These are phyloP conservation scores for Fusarium cicatricum DNA, from an alignment of 2,329 filamentous ascomycete species.

Conservation along the genomic window DNA sequence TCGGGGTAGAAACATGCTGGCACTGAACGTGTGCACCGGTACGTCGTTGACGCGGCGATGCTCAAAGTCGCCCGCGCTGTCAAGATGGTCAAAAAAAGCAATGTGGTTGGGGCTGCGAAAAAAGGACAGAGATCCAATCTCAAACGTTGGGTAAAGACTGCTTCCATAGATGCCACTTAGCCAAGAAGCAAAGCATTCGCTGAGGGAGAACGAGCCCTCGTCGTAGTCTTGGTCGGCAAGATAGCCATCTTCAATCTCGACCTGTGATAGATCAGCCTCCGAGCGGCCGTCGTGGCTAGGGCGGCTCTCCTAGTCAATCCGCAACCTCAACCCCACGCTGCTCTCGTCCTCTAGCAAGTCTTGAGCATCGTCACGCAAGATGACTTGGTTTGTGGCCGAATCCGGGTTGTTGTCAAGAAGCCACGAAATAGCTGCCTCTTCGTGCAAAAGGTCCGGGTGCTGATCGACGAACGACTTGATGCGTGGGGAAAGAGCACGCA, in stretches of 20 bases:
- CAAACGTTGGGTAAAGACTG: constrained; percentile 62
- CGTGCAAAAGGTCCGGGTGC: constrained; percentile 54
- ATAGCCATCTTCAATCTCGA: constrained; percentile 12
- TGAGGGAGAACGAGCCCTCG: constrained; percentile 32
- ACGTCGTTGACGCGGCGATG: constrained; percentile 58
- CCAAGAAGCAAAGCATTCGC: constrained; percentile 45
- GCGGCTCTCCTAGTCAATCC: constrained; percentile 35
- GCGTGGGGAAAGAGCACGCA: constrained; percentile 55
- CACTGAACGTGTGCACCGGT: constrained; percentile 62
- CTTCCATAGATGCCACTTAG: constrained; percentile 55
- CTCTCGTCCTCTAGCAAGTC: constrained; percentile 13
- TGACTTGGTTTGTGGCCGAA: not conserved
- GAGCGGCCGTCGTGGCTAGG: constrained; percentile 21
- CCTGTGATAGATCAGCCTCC: constrained; percentile 28
- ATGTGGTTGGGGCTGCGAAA: constrained; percentile 58
- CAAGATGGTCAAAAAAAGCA: constrained; percentile 59
- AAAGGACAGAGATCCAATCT: constrained; percentile 61
- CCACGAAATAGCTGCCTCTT: constrained; percentile 60
- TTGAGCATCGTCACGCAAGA: constrained; percentile 6
- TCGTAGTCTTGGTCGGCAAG: constrained; percentile 20
- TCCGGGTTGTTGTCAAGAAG: constrained; percentile 44
- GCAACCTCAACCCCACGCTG: constrained; percentile 22
- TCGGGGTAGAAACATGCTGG: constrained; percentile 61
- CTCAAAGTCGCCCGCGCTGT: constrained; percentile 57
- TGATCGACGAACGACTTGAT: constrained; percentile 56